Conservation (phyloP, 2,329 filamentous ascomycete genomes). For the Cryphonectria nitschkei region DNA sequence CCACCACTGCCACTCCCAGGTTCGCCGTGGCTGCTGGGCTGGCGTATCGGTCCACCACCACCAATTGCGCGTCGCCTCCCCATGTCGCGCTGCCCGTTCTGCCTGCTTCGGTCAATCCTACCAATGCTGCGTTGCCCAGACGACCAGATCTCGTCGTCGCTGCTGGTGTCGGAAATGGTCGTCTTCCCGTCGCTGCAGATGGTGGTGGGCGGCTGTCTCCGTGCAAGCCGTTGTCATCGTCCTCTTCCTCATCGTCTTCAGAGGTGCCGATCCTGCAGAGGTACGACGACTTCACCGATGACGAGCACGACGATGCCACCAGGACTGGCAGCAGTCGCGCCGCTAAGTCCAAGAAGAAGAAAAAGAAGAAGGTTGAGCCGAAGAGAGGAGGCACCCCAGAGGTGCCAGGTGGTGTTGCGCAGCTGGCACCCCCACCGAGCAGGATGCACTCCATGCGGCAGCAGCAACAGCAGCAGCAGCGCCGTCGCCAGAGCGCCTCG, state of each 20-base stretch:
- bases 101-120: background rate
- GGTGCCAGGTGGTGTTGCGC: constrained; percentile 7
- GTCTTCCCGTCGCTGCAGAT: no score
- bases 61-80: constrained; percentile 4
- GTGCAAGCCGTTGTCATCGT: background rate
- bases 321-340: constrained; percentile 8
- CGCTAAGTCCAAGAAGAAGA: background rate
- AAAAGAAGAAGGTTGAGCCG: background rate
- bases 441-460: constrained; percentile 25
- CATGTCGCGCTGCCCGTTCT: constrained; percentile 10
- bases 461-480: background rate
- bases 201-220: background rate
- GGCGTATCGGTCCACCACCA: background rate
- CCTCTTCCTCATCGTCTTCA: background rate
- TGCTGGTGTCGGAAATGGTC: no score
- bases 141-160: background rate
- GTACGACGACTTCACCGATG: constrained; percentile 5
- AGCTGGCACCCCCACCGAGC: constrained; percentile 11
- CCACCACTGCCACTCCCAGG: background rate
- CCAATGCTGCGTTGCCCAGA: no score
- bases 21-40: background rate
- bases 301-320: background rate
- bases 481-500: constrained; percentile 23
- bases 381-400: background rate
- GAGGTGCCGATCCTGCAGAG: background rate